Percentiles rank a stretch among this genome's conserved stretches.
These are phyloP conservation scores for Polyporus arcularius DNA, from an alignment of 768 basidiomycete species.

Conservation along the genomic window DNA sequence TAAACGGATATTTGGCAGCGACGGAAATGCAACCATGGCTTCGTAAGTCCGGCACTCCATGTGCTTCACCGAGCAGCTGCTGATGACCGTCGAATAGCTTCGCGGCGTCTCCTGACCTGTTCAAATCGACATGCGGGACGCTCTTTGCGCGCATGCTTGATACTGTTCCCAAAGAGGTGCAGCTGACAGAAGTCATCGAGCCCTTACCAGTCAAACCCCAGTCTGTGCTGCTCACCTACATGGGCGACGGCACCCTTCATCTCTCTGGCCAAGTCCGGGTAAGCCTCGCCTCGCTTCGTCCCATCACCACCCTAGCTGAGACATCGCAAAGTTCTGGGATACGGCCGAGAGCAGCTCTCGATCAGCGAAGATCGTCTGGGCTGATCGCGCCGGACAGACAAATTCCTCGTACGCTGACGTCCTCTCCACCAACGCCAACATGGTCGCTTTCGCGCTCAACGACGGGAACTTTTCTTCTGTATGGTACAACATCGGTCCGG, in stretches of 20 bases:
- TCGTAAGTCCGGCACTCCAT: constrained; percentile 27
- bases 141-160: neutral
- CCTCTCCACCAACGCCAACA: neutral
- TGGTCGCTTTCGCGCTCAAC: neutral
- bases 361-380: neutral
- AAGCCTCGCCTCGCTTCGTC: neutral
- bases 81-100: constrained; percentile 24
- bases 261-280: neutral
- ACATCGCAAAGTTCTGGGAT: neutral
- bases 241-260: neutral
- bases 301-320: neutral
- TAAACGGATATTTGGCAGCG: constrained; percentile 39
- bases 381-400: neutral
- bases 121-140: constrained; percentile 23
- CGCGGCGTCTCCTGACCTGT: constrained; percentile 33
- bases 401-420: neutral
- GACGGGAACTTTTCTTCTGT: neutral
- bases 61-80: neutral
- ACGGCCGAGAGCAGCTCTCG: neutral
- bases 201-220: neutral
- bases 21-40: constrained; percentile 43
- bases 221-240: neutral
- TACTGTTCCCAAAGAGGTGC: neutral
- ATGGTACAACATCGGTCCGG: neutral
- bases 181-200: neutral